These are phyloP conservation scores for Amanita molliuscula DNA, from an alignment of 768 basidiomycete genomes.

Conservation along the genomic window DNA sequence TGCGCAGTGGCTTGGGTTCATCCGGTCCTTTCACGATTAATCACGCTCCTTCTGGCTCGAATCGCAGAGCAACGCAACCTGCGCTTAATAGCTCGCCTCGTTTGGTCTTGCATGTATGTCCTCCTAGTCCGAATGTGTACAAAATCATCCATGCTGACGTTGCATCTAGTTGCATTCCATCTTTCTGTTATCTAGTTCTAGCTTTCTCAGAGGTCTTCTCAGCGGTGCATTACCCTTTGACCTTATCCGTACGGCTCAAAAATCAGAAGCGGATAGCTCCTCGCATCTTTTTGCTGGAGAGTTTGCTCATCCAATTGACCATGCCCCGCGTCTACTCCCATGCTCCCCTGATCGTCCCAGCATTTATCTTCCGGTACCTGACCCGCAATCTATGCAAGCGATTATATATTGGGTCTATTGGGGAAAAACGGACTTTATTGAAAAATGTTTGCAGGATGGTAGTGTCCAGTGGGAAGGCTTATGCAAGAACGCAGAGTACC, in stretches of 20 bases:
- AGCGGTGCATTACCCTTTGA: constrained; percentile 56
- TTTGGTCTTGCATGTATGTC: constrained; percentile 51
- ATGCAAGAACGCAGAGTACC: constrained; percentile 83
- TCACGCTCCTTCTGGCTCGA: constrained; percentile 25
- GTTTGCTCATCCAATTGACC: constrained; percentile 35
- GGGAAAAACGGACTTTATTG: constrained; percentile 55
- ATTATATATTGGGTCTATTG: constrained; percentile 81
- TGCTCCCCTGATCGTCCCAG: constrained; percentile 57
- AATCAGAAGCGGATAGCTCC: constrained; percentile 14
- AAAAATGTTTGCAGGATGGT: constrained; percentile 54
- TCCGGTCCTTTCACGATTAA: constrained; percentile 19
- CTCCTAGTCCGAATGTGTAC: not conserved
- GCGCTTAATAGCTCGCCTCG: constrained; percentile 39
- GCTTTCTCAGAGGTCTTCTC: constrained; percentile 61
- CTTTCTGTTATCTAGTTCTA: constrained; percentile 76
- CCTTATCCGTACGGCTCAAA: constrained; percentile 32
- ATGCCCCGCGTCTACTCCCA: constrained; percentile 59
- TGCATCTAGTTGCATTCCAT: constrained; percentile 60
- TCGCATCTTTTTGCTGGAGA: constrained; percentile 15
- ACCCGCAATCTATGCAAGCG: constrained; percentile 59
- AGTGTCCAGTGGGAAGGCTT: constrained; percentile 77
- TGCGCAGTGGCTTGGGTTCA: constrained; percentile 21
- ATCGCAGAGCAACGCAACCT: constrained; percentile 43
- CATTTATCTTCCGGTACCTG: constrained; percentile 67
- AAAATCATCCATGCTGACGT: not conserved